Evolutionary conservation across 2,329 filamentous ascomycete genomes (phyloP), one percentile per base, ranked within the genome.

Genomic region (Leptographium flavum): DNA sequence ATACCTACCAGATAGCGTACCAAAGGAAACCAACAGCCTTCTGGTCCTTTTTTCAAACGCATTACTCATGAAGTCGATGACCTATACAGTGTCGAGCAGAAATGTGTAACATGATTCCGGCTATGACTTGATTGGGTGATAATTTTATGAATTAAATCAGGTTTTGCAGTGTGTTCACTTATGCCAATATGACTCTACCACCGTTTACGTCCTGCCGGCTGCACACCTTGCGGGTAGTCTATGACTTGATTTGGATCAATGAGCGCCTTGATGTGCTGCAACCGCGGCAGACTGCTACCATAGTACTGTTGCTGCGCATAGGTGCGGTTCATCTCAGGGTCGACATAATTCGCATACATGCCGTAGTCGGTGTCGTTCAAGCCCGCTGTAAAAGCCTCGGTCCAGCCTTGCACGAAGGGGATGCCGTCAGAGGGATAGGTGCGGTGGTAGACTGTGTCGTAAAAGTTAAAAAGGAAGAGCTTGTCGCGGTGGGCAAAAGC

Each of bases 261-360:
- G 17, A 58, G 47, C 1, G 56, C 55, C 59, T 69, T 70, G 40
- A 68, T 55, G 40, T 54, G 41, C 52, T 59, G 57, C 44, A 69
- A 53, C 33, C 51, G 57, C 1, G 57, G 53, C 23, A 68, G 53
- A 42, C 57, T 67, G 40, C 54, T 55, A 6, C 67, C 60, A 50
- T 68, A 74, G 56, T 74, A 74, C 50, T 69, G 55, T 47, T 65
- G 55, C 50, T 70, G 65, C 3, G 71, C 71, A n/a, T 61, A 61
- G 2, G 60, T 60, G n/a, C 63, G 60, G 53, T 62, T 60, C 47
- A 73, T 59, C 37, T 58, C 63, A 0, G 70, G 63, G 52, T 75
- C 71, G 4, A 70, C 64, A 43, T 74, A 75, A 59, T 74, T 74
- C 51, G 68, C 59, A 50, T 74, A 75, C 47, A 67, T 67, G 17